These are phyloP conservation scores for Umbilicus rupestris DNA, from an alignment of 164 flowering plant species.

Conservation along the genomic window DNA sequence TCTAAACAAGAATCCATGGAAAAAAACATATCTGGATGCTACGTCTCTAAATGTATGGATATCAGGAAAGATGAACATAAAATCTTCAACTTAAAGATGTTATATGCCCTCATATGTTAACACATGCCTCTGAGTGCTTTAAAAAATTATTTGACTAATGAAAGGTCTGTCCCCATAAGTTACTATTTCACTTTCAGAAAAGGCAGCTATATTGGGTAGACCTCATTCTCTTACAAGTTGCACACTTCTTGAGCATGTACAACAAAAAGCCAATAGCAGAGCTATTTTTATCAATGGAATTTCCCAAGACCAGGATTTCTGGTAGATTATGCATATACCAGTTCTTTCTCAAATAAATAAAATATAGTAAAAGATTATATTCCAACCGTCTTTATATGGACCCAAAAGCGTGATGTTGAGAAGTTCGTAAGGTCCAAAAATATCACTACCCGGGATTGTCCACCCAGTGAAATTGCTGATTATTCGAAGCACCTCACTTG, in stretches of 20 bases:
- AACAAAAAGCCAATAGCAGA: too few relatives aligned
- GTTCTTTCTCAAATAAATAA: neutral
- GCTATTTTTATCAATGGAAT: too few relatives aligned
- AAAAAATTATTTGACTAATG: too few relatives aligned
- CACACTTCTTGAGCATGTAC: too few relatives aligned
- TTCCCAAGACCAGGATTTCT: too few relatives aligned
- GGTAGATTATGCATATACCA: neutral
- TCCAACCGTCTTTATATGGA: conserved; percentile 50
- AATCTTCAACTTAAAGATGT: neutral
- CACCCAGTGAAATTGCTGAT: conserved; percentile 49
- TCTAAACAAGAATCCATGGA: neutral
- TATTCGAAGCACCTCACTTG: conserved; percentile 53
- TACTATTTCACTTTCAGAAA: too few relatives aligned
- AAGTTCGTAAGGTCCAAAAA: conserved; percentile 86
- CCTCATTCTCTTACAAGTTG: too few relatives aligned
- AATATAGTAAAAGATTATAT: neutral
- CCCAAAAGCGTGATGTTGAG: conserved; percentile 46
- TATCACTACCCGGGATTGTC: conserved; percentile 38
- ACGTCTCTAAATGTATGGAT: neutral
- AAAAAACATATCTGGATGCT: neutral
- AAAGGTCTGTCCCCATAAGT: too few relatives aligned
- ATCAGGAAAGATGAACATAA: neutral
- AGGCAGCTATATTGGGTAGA: too few relatives aligned
- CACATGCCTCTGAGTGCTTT: too few relatives aligned
- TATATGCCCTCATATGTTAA: neutral